Percentiles rank a stretch among this genome's conserved stretches.
Evolutionary conservation across 106 monocot genomes (phyloP).

Genomic region (Dioscorea zingiberensis): DNA sequence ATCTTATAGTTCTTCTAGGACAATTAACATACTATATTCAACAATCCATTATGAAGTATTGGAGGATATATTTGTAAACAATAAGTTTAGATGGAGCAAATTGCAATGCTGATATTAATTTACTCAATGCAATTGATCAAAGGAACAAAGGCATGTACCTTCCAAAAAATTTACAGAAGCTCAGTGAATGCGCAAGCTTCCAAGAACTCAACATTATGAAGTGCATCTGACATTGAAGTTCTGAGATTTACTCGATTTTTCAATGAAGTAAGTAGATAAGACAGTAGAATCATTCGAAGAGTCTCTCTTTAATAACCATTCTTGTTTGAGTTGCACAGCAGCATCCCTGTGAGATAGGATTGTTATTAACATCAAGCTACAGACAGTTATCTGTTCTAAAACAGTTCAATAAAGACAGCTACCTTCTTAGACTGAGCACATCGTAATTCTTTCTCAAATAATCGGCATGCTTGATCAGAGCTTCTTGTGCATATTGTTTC

Average conservation of each 20-base stretch:
- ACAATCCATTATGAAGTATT: too few species aligned
- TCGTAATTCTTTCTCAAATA: slow-evolving; percentile 74
- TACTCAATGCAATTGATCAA: too few species aligned
- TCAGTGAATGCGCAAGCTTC: not conserved
- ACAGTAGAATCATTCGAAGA: slow-evolving; percentile 40
- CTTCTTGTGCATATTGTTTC: slow-evolving; percentile 87
- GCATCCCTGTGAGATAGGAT: slow-evolving; percentile 49
- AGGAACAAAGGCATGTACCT: too few species aligned
- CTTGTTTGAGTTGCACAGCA: slow-evolving; percentile 48
- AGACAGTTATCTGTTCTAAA: not conserved
- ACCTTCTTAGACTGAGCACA: slow-evolving; percentile 90
- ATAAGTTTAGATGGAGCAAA: too few species aligned
- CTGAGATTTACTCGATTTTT: slow-evolving; percentile 20
- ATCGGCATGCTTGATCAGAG: slow-evolving; percentile 83
- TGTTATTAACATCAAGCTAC: not conserved
- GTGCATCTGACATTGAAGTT: slow-evolving; percentile 17
- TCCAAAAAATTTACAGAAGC: not conserved
- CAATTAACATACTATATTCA: too few species aligned
- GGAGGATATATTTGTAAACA: too few species aligned
- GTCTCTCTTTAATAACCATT: slow-evolving; percentile 73
- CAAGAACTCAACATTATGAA: not conserved
- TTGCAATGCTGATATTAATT: too few species aligned
- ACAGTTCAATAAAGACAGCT: slow-evolving; percentile 2
- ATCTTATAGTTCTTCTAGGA: not conserved
- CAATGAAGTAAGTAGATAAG: slow-evolving; percentile 39